Percentiles rank a stretch among this genome's conserved stretches.
These are phyloP conservation scores for Aspergillus ellipticus DNA, from an alignment of 495 filamentous ascomycete genomes.

Conservation along the genomic window DNA sequence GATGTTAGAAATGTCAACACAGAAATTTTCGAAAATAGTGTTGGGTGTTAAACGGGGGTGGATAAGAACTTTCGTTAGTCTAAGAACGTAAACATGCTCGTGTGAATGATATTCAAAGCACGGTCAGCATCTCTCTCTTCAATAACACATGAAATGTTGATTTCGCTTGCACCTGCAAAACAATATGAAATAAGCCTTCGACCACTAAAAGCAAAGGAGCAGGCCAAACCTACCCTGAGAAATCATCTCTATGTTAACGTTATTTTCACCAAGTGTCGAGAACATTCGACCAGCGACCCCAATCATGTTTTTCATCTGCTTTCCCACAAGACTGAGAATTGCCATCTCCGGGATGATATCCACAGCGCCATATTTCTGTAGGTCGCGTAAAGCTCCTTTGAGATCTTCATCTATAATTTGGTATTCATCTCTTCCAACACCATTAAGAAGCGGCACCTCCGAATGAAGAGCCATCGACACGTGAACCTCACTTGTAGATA, in stretches of 20 bases:
- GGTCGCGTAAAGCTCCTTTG: constrained; percentile 62
- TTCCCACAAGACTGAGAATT: constrained; percentile 86
- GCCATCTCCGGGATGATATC: constrained; percentile 84
- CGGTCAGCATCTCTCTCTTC: constrained; percentile 83
- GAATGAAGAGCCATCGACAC: constrained; percentile 93
- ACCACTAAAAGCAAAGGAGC: constrained; percentile 9
- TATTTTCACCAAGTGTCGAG: constrained; percentile 78
- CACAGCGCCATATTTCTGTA: constrained; percentile 75
- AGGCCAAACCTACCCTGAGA: constrained; percentile 68
- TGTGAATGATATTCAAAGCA: constrained; percentile 92
- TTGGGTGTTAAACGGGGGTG: neutral
- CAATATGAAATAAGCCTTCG: constrained; percentile 16
- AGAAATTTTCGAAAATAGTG: neutral
- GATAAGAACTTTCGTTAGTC: constrained; percentile 29
- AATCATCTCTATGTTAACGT: constrained; percentile 96
- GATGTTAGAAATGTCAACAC: constrained; percentile 7
- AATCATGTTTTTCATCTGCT: constrained; percentile 91
- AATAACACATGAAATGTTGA: constrained; percentile 97
- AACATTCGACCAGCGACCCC: constrained; percentile 90
- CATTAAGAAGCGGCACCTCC: constrained; percentile 47
- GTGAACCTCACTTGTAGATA: constrained; percentile 91
- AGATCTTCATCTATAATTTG: constrained; percentile 62
- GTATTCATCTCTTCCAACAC: constrained; percentile 57
- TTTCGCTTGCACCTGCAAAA: constrained; percentile 84
- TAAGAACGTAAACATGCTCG: constrained; percentile 73